Evolutionary conservation across 179 eudicot species (phyloP).

Genomic region (Beta macrorhiza): DNA sequence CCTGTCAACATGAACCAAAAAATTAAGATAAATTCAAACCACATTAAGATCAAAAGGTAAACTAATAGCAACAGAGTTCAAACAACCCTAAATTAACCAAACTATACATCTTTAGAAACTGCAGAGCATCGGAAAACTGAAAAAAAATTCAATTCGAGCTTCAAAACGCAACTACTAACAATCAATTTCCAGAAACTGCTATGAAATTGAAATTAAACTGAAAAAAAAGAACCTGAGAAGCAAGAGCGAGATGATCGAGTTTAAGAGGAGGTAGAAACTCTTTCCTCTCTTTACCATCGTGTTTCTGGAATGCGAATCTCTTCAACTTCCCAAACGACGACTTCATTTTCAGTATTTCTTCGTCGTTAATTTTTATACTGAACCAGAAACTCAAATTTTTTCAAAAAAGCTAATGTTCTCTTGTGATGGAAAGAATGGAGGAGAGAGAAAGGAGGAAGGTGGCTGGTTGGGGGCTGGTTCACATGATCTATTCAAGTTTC

Average conservation of each 20-base stretch:
- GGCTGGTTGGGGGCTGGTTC: not conserved
- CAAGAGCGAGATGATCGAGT: conserved; percentile 62
- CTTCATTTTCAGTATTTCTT: conserved; percentile 42
- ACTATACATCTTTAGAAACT: not conserved
- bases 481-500: conserved; percentile 12
- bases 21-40: not conserved
- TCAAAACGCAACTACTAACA: no score
- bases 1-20: conserved; percentile 41
- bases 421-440: not conserved
- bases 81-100: not conserved
- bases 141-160: no score
- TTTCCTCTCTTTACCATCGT: conserved; percentile 47
- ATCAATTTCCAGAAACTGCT: no score
- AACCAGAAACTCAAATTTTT: no score
- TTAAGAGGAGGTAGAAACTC: conserved; percentile 44
- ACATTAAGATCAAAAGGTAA: not conserved
- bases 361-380: no score
- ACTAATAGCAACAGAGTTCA: not conserved
- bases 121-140: not conserved
- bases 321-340: conserved; percentile 64
- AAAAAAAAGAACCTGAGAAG: conserved; percentile 54
- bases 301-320: conserved; percentile 54
- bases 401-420: not conserved
- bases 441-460: conserved; percentile 12
- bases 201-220: no score